Evolutionary conservation across 257 asterid genomes (phyloP).

Genomic region (Solanum etuberosum): DNA sequence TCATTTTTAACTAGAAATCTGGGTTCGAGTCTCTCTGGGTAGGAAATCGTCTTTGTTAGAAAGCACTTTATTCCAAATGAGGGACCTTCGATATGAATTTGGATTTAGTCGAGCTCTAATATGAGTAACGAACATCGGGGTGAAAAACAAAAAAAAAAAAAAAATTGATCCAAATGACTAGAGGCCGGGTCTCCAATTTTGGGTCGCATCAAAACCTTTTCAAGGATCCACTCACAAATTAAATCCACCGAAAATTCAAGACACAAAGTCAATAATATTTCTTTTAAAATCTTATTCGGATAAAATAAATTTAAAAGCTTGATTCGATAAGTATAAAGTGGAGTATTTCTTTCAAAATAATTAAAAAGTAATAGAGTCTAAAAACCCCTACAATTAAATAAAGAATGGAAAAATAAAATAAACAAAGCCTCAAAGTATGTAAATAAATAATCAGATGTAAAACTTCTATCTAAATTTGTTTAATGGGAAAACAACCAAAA

Average conservation of each 20-base stretch:
- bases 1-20: neutral
- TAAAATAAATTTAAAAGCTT: neutral
- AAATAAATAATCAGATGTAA: neutral
- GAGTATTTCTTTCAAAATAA: neutral
- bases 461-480: neutral
- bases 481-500: neutral
- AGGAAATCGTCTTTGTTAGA: too few relatives aligned
- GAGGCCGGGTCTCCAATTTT: neutral
- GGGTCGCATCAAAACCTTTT: neutral
- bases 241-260: neutral
- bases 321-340: neutral
- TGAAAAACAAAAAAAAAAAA: too few relatives aligned
- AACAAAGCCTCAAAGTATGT: neutral
- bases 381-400: neutral
- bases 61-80: neutral
- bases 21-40: accelerated
- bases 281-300: neutral
- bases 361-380: neutral
- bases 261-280: neutral
- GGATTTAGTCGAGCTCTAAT: neutral
- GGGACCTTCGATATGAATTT: neutral
- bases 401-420: neutral
- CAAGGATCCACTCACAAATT: neutral
- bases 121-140: accelerated
- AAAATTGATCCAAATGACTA: neutral